phyloP scores from a whole-genome alignment of 2,329 filamentous ascomycete species.

The Penicillium sp. region DNA sequence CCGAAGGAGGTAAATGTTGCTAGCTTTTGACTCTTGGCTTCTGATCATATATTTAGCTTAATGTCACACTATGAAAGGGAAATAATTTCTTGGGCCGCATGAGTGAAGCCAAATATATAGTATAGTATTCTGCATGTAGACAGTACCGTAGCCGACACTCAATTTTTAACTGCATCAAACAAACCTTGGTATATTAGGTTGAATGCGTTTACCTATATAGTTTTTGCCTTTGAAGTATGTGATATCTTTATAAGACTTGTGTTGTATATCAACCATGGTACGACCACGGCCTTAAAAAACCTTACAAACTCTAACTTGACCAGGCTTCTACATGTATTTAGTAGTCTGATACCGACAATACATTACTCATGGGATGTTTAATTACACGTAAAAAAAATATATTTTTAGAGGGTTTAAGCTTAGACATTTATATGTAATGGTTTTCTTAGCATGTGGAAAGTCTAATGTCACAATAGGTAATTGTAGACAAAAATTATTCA shows the following conservation, averaged over 20 bases:
- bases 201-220: not conserved
- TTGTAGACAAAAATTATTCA: not conserved
- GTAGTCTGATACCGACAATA: too few relatives aligned
- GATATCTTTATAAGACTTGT: not conserved
- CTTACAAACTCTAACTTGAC: slow-evolving; percentile 1
- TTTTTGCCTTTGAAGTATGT: not conserved
- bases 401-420: not conserved
- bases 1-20: not conserved
- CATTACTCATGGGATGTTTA: too few relatives aligned
- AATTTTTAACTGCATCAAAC: not conserved
- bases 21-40: not conserved
- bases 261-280: slow-evolving; percentile 2
- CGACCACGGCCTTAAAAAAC: not conserved
- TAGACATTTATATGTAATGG: not conserved
- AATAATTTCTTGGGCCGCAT: not conserved
- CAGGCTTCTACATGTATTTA: not conserved
- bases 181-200: not conserved
- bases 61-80: not conserved
- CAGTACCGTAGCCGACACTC: not conserved
- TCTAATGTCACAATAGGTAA: not conserved
- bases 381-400: not conserved
- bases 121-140: not conserved
- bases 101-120: not conserved
- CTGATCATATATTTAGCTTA: not conserved
- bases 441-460: not conserved